Conservation (phyloP, 2,329 filamentous ascomycete genomes). For the Claviceps sp. region DNA sequence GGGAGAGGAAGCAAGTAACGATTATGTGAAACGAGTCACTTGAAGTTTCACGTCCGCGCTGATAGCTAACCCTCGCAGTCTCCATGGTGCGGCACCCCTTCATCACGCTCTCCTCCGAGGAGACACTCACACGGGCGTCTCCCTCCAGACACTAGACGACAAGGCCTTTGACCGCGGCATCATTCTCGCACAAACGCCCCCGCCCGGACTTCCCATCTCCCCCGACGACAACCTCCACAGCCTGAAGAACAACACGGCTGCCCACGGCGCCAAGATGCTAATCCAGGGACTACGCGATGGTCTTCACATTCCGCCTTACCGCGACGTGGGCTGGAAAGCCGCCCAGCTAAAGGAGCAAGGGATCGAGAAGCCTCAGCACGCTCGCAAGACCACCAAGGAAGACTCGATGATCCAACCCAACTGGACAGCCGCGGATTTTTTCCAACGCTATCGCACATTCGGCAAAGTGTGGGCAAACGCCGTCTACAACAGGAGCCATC, state of each 20-base stretch:
- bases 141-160: conserved; percentile 75
- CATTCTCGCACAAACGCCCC: conserved; percentile 56
- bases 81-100: conserved; percentile 75
- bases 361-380: conserved; percentile 28
- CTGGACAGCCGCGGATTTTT: conserved; percentile 41
- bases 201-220: conserved; percentile 40
- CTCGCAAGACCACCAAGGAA: conserved; percentile 57
- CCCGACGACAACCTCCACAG: conserved; percentile 28
- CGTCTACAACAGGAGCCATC: conserved; percentile 13
- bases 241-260: conserved; percentile 38
- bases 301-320: conserved; percentile 51
- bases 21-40: too few relatives aligned
- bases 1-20: too few relatives aligned
- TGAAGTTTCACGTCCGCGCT: background rate
- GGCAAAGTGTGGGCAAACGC: conserved; percentile 50
- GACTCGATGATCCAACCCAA: conserved; percentile 44
- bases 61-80: conserved; percentile 29
- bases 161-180: conserved; percentile 64
- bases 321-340: conserved; percentile 16
- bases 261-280: conserved; percentile 57
- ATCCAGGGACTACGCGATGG: conserved; percentile 47
- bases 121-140: conserved; percentile 54
- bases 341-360: conserved; percentile 2
- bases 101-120: conserved; percentile 65
- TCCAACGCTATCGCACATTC: conserved; percentile 43